A percentile compares a stretch with the other conserved stretches of the same genome.
phyloP scores from a whole-genome alignment of 1,284 basidiomycete genomes.

The Rhodotorula sp. region DNA sequence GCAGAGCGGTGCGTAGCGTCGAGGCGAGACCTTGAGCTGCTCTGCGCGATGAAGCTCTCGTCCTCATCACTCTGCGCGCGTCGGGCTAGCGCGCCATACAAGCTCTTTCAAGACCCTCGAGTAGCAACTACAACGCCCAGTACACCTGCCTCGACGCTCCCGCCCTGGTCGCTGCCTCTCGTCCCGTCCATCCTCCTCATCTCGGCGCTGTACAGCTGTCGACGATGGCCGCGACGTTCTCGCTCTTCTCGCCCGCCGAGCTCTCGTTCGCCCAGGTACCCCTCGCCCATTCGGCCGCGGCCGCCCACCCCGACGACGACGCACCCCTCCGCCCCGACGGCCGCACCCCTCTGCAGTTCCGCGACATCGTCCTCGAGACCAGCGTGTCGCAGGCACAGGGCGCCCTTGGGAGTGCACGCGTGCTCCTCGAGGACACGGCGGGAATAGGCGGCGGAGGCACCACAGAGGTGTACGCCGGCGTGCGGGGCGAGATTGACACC shows the following conservation, averaged over 20 bases:
- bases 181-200: background rate
- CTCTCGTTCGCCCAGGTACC: constrained; percentile 34
- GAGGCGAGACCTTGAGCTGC: too few species aligned
- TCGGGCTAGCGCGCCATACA: too few species aligned
- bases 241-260: constrained; percentile 40
- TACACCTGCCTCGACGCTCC: background rate
- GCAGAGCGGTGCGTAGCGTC: too few species aligned
- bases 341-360: constrained; percentile 32
- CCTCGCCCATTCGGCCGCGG: constrained; percentile 7
- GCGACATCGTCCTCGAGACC: constrained; percentile 38
- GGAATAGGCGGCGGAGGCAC: constrained; percentile 16
- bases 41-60: too few species aligned
- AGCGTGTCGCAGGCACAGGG: constrained; percentile 34
- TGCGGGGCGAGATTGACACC: constrained; percentile 37
- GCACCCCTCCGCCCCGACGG: constrained; percentile 34
- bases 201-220: background rate
- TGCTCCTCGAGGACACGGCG: constrained; percentile 20
- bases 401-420: constrained; percentile 30
- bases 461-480: constrained; percentile 38
- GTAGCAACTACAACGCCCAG: background rate
- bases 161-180: background rate
- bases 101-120: background rate
- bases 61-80: too few species aligned
- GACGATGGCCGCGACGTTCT: constrained; percentile 27
- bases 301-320: constrained; percentile 1